A percentile compares a stretch with the other conserved stretches of the same genome.
Evolutionary conservation across 2,329 filamentous ascomycete species (phyloP).

Genomic region (Ophiostoma ips): DNA sequence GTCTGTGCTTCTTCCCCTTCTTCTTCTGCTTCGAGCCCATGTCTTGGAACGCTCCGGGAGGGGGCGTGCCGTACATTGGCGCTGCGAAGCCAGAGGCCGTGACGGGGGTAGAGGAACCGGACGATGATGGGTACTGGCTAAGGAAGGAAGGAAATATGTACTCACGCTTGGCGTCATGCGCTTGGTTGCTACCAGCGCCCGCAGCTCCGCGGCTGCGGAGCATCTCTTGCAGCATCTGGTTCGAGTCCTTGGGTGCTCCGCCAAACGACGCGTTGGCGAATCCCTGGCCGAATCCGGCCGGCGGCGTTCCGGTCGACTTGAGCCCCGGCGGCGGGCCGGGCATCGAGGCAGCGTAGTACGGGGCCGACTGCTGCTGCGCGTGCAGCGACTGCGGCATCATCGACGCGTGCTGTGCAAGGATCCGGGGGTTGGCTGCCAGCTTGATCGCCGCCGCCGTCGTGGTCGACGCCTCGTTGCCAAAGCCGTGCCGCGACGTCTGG

Average conservation of each 20-base stretch:
- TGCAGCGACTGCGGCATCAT: conserved; percentile 64
- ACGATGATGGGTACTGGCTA: conserved; percentile 63
- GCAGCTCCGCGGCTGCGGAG: conserved; percentile 48
- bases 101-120: conserved; percentile 68
- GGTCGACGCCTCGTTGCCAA: conserved; percentile 60
- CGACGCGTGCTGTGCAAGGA: conserved; percentile 74
- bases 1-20: conserved; percentile 99
- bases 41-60: conserved; percentile 79
- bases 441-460: conserved; percentile 52
- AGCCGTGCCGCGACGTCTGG: conserved; percentile 77
- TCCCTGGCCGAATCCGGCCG: conserved; percentile 80
- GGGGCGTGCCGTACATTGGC: conserved; percentile 79
- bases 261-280: conserved; percentile 65
- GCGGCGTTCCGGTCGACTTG: conserved; percentile 88
- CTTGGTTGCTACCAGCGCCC: conserved; percentile 48
- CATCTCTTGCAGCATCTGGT: conserved; percentile 70
- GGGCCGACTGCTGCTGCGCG: conserved; percentile 43
- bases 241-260: conserved; percentile 54
- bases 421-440: conserved; percentile 61
- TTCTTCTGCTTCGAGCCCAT: conserved; percentile 96
- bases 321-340: conserved; percentile 88
- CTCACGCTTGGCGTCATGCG: conserved; percentile 94
- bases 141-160: conserved; percentile 79
- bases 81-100: conserved; percentile 81
- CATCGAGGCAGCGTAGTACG: conserved; percentile 73